phyloP scores from a whole-genome alignment of 2,329 filamentous ascomycete genomes.

The Cladosporium sp. region DNA sequence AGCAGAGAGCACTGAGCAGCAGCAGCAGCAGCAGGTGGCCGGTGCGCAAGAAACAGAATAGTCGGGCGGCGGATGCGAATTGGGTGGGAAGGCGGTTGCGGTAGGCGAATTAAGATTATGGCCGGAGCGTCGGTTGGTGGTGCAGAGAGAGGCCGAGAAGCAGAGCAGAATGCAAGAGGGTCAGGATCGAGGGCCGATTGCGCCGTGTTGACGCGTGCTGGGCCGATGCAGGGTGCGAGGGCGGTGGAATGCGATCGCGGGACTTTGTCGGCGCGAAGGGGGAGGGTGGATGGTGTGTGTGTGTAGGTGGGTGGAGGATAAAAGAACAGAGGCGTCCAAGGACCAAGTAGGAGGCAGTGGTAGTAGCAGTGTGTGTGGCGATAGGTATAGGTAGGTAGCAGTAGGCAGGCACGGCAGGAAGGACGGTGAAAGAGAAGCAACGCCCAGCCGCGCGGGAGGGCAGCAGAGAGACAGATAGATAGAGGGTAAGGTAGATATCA shows the following conservation, averaged over 20 bases:
- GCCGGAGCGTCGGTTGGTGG: constrained; percentile 15
- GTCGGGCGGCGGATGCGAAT: constrained; percentile 2
- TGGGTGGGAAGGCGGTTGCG: constrained; percentile 13
- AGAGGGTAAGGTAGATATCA: neutral
- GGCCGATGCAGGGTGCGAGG: constrained; percentile 10
- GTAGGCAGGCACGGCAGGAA: neutral
- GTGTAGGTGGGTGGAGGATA: neutral
- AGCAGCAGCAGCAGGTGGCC: neutral
- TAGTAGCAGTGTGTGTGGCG: neutral
- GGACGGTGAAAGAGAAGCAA: constrained; percentile 6
- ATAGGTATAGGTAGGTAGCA: neutral
- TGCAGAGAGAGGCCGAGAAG: neutral
- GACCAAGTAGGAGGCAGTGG: neutral
- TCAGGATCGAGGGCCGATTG: constrained; percentile 13
- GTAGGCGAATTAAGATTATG: constrained; percentile 18
- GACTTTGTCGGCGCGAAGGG: constrained; percentile 16
- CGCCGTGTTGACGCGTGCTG: constrained; percentile 17
- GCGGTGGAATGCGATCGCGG: constrained; percentile 18
- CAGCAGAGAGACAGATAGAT: neutral
- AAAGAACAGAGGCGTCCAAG: neutral
- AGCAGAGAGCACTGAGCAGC: neutral
- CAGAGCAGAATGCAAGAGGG: constrained; percentile 11
- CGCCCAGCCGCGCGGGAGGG: constrained; percentile 3
- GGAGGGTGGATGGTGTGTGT: neutral
- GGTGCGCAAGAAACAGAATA: neutral